Evolutionary conservation across 202 grass and related monocot species (phyloP), one percentile per base, ranked within the genome.

Genomic region (Digitaria exilis): DNA sequence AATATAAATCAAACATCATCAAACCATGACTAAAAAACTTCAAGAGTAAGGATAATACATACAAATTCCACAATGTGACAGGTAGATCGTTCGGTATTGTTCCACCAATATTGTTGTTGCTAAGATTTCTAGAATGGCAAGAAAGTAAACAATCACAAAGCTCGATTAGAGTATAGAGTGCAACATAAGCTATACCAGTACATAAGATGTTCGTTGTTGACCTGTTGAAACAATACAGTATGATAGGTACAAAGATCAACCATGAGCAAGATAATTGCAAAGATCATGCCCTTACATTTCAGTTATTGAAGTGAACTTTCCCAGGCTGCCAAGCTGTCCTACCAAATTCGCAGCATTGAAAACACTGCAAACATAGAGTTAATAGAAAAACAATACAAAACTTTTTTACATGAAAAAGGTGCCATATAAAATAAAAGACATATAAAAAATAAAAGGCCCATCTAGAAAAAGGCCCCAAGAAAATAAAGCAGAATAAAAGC

Each of bases 71-170:
- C 71, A 97, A 66, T 30, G 95, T 93, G 77, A 80, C 48, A 42
- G 95, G 95, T 81, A 94, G 85, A 84, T 94, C 88, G 65, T 89
- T 84, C 9, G 95, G 92, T 91, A 97, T 89, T 60, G 63, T 81
- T 81, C 95, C 95, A 32, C 66, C 87, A n/a, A 97, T 92, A 75
- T 90, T 77, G 50, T 97, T 97, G 85, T 97, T 94, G 88, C 95
- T 94, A 71, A 97, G 90, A 94, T 97, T 89, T 84, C 95, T 97
- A 77, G 50, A 64, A 45, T n/a, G n/a, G n/a, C 26, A 88, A 35
- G 0, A 81, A 82, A 64, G n/a, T 45, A 89, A 74, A 42, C 26
- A 60, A 73, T 48, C 17, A 39, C 24, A 69, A 52, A 37, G 48
- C 34, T 71, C 2, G 46, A 74, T 84, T 58, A 69, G 45, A n/a